Percentiles rank a stretch among this genome's conserved stretches.
These are phyloP conservation scores for Stemphylium beticola DNA, from an alignment of 2,329 filamentous ascomycete species.

Conservation along the genomic window DNA sequence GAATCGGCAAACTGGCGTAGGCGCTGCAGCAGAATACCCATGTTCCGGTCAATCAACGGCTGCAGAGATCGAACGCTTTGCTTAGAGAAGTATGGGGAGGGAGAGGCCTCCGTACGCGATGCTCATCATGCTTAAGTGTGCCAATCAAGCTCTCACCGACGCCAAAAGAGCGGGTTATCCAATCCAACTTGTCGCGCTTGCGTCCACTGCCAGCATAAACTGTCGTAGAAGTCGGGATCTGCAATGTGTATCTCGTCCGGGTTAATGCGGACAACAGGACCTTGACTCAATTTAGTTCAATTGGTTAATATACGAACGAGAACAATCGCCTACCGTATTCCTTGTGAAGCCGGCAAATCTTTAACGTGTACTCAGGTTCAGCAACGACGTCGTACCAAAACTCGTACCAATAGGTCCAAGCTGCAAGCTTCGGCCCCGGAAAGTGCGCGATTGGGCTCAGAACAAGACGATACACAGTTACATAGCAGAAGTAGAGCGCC, in stretches of 20 bases:
- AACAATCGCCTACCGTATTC: slow-evolving; percentile 9
- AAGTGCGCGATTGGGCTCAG: slow-evolving; percentile 18
- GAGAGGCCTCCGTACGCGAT: slow-evolving; percentile 28
- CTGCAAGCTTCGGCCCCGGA: slow-evolving; percentile 24
- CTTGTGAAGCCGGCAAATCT: slow-evolving; percentile 12
- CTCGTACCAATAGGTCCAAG: slow-evolving; percentile 15
- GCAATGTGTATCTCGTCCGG: slow-evolving; percentile 16
- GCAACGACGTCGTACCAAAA: slow-evolving; percentile 17
- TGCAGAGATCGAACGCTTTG: slow-evolving; percentile 1
- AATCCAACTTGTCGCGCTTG: slow-evolving; percentile 1
- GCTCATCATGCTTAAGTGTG: slow-evolving; percentile 28
- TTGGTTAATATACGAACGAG: neutral
- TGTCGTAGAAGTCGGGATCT: slow-evolving; percentile 11
- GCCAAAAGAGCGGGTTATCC: slow-evolving; percentile 8
- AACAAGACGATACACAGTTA: slow-evolving; percentile 10
- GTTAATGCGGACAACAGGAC: slow-evolving; percentile 2
- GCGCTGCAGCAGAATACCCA: neutral
- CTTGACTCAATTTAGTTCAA: slow-evolving; percentile 2
- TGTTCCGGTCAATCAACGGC: neutral
- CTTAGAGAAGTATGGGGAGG: slow-evolving; percentile 35
- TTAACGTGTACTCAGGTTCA: slow-evolving; percentile 10
- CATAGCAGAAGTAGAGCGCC: neutral
- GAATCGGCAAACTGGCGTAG: slow-evolving; percentile 2
- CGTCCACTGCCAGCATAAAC: slow-evolving; percentile 1
- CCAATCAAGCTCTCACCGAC: slow-evolving; percentile 20